Evolutionary conservation across 1,284 basidiomycete genomes (phyloP).

Genomic region (Apiotrichum akiyoshidainum): DNA sequence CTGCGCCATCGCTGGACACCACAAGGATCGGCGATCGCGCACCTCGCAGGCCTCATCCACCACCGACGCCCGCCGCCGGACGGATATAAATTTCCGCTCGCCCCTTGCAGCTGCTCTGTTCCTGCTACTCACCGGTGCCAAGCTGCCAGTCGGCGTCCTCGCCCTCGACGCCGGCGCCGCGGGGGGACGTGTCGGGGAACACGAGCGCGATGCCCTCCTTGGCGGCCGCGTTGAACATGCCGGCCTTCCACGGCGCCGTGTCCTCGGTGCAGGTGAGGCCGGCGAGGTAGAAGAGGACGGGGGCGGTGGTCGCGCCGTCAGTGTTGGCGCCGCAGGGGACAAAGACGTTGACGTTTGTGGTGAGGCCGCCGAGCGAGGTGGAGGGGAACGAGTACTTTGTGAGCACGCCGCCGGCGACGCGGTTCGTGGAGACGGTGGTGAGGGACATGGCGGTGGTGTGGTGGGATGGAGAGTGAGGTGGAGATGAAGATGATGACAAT

Average conservation of each 20-base stretch:
- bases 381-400: conserved; percentile 86
- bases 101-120: no score
- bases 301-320: conserved; percentile 57
- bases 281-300: conserved; percentile 83
- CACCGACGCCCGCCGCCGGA: no score
- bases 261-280: conserved; percentile 96
- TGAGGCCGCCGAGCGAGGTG: conserved; percentile 69
- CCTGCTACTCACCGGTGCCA: conserved; percentile 62
- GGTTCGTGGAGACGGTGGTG: conserved; percentile 70
- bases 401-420: conserved; percentile 72
- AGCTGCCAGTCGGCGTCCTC: conserved; percentile 90
- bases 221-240: conserved; percentile 74
- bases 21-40: no score
- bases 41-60: no score
- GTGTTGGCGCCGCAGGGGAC: conserved; percentile 63
- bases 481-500: background rate
- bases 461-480: background rate
- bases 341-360: conserved; percentile 85
- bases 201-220: conserved; percentile 83
- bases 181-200: conserved; percentile 93
- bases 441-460: conserved; percentile 52
- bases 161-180: conserved; percentile 83
- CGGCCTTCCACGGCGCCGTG: conserved; percentile 87
- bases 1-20: no score
- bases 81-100: no score